Conservation (phyloP, 345 rosid genomes). For the Sonneratia caseolaris region DNA sequence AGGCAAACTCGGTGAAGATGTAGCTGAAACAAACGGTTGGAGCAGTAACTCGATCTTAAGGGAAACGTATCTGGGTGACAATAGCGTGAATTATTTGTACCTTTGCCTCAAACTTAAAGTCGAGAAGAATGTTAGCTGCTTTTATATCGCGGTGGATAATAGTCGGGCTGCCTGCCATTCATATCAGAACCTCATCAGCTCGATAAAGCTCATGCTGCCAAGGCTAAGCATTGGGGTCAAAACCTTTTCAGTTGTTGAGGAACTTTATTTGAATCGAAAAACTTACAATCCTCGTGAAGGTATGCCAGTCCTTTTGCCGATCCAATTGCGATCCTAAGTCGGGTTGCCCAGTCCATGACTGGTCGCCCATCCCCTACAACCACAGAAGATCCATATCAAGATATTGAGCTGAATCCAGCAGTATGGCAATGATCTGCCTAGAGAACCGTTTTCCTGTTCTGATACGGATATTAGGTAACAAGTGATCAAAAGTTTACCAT, state of each 20-base stretch:
- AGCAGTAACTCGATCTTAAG: neutral
- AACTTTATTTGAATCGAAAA: no score
- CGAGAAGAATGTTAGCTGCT: slow-evolving; percentile 78
- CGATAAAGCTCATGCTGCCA: neutral
- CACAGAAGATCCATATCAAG: neutral
- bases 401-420: neutral
- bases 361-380: slow-evolving; percentile 24
- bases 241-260: no score
- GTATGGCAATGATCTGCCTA: neutral
- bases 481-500: slow-evolving; percentile 18
- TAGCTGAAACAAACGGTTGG: no score
- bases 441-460: no score
- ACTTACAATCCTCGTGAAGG: slow-evolving; percentile 57
- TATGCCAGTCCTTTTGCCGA: slow-evolving; percentile 56
- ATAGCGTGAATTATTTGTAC: slow-evolving; percentile 18
- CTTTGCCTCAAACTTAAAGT: slow-evolving; percentile 68
- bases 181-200: neutral
- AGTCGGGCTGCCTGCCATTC: slow-evolving; percentile 54
- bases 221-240: no score
- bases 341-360: slow-evolving; percentile 32
- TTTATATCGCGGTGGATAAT: slow-evolving; percentile 82
- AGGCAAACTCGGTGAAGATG: neutral
- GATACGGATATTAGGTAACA: no score
- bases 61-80: neutral
- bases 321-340: slow-evolving; percentile 42